Evolutionary conservation across 495 filamentous ascomycete genomes (phyloP).

Genomic region (Jackrogersella multiformis): DNA sequence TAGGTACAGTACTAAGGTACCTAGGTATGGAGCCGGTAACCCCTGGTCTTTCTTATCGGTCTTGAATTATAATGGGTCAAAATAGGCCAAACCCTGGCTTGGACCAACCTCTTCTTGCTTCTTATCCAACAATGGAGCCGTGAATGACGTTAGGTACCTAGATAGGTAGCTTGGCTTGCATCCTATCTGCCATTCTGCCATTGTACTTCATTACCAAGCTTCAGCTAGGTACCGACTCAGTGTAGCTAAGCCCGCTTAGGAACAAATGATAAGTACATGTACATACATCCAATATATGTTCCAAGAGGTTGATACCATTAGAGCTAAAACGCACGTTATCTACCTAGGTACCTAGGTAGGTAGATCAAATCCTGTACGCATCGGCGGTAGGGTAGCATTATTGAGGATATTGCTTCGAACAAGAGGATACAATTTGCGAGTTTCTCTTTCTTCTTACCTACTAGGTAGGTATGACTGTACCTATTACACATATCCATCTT

Average conservation of each 20-base stretch:
- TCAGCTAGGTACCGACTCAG: slow-evolving; percentile 36
- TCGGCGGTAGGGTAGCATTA: slow-evolving; percentile 25
- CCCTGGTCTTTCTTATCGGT: slow-evolving; percentile 30
- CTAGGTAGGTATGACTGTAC: not conserved
- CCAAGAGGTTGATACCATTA: slow-evolving; percentile 8
- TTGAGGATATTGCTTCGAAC: slow-evolving; percentile 4
- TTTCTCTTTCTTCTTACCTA: not conserved
- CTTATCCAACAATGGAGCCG: slow-evolving; percentile 24
- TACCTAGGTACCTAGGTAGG: not conserved
- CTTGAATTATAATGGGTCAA: slow-evolving; percentile 25
- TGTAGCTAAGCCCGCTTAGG: slow-evolving; percentile 25
- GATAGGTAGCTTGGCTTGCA: slow-evolving; percentile 27
- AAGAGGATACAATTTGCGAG: slow-evolving; percentile 18
- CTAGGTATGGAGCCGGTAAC: slow-evolving; percentile 8
- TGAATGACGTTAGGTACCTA: slow-evolving; percentile 42
- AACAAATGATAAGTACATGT: slow-evolving; percentile 10
- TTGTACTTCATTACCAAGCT: slow-evolving; percentile 33
- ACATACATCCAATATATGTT: no score
- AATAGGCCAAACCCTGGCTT: slow-evolving; percentile 14
- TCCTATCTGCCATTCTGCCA: no score
- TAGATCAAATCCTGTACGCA: slow-evolving; percentile 33
- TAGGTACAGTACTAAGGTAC: slow-evolving; percentile 4
- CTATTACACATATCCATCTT: slow-evolving; percentile 26
- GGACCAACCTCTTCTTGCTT: slow-evolving; percentile 15
- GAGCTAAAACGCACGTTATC: not conserved